Evolutionary conservation across 768 basidiomycete species (phyloP).

Genomic region (Boletus rubroflammeus): DNA sequence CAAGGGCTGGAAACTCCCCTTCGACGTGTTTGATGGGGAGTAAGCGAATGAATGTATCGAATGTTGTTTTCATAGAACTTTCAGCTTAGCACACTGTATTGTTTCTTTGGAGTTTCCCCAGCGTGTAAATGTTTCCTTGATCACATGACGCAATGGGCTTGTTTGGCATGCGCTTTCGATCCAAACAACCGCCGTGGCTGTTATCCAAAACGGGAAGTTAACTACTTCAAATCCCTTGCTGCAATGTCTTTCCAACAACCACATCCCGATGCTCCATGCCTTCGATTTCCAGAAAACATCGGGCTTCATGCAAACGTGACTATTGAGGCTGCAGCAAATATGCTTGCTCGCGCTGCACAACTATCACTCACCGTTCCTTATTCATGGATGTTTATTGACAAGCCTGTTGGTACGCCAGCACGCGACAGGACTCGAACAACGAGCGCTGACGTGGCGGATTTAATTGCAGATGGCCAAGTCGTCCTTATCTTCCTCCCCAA

Average conservation of each 20-base stretch:
- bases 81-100: not conserved
- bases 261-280: conserved; percentile 59
- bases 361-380: conserved; percentile 61
- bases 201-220: conserved; percentile 14
- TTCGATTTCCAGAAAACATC: conserved; percentile 67
- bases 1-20: conserved; percentile 54
- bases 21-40: conserved; percentile 59
- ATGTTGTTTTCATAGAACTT: not conserved
- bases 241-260: conserved; percentile 40
- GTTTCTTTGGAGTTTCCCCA: not conserved
- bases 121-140: too few relatives aligned
- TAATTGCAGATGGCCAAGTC: conserved; percentile 55
- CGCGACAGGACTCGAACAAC: not conserved
- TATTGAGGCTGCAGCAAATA: conserved; percentile 53
- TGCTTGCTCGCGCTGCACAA: conserved; percentile 58
- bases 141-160: conserved; percentile 13
- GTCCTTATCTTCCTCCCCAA: conserved; percentile 63
- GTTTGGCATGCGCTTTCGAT: conserved; percentile 29
- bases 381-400: conserved; percentile 73
- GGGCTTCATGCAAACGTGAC: conserved; percentile 52
- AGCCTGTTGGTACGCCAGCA: conserved; percentile 55
- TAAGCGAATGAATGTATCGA: not conserved
- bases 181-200: conserved; percentile 26
- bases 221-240: not conserved
- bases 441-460: not conserved